A percentile compares a stretch with the other conserved stretches of the same genome.
Evolutionary conservation across 805 yeast genomes (phyloP).

Genomic region (Wickerhamiella lipophila): DNA sequence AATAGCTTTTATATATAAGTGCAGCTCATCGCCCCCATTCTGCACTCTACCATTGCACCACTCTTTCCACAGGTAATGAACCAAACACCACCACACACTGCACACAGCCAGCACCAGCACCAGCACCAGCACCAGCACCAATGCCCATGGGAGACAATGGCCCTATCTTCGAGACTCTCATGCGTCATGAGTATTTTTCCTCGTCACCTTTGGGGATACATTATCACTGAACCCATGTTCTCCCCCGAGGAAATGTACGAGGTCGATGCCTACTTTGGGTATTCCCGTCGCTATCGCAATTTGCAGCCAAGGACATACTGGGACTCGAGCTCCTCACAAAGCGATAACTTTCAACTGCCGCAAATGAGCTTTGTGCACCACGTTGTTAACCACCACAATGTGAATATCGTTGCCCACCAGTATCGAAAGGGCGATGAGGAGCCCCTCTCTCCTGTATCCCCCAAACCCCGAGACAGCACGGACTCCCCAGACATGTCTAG

Average conservation of each 20-base stretch:
- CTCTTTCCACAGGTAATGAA: background rate
- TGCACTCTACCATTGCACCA: background rate
- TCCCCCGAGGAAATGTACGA: constrained; percentile 9
- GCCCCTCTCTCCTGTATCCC: background rate
- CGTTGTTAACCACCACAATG: background rate
- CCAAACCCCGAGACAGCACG: background rate
- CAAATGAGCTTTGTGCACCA: background rate
- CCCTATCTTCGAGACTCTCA: background rate
- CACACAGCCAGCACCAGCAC: background rate
- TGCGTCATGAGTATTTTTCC: constrained; percentile 10
- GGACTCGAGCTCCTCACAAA: background rate
- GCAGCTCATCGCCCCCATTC: too few relatives aligned
- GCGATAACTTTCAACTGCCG: background rate
- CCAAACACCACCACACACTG: background rate
- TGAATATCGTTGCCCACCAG: background rate
- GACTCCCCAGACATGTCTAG: background rate
- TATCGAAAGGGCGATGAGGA: background rate
- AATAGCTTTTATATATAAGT: constrained; percentile 1
- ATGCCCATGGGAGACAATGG: constrained; percentile 9
- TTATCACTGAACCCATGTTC: constrained; percentile 7
- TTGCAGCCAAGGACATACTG: background rate
- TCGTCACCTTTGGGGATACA: background rate
- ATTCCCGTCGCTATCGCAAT: background rate
- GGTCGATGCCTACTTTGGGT: constrained; percentile 5
- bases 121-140: background rate